Evolutionary conservation across 768 basidiomycete species (phyloP), one percentile per base, ranked within the genome.

Genomic region (Clitopilus passeckerianus): DNA sequence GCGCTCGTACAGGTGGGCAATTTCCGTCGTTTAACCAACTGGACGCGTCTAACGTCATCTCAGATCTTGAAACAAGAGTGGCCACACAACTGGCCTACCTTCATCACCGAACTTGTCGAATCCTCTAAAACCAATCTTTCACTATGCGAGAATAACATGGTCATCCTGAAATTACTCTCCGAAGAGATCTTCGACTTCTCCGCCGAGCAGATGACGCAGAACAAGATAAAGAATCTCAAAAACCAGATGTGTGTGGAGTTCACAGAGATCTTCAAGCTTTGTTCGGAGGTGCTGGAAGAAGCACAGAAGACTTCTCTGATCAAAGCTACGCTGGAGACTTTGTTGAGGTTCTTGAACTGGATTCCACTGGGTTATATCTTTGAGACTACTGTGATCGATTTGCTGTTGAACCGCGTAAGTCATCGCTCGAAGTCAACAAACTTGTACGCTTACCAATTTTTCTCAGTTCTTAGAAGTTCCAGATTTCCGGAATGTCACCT

Each of bases 31-130:
- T 44, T 61, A 34, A 59, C 15, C 60, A 10, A 33, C 62, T 20
- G 50, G n/a, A 41, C n/a, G 50, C 60, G 56, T 60, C 67, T 61
- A 18, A 56, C 53, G 55, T 6, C 59, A 41, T 23, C 20, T 68
- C n/a, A 99, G 95, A 97, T 99, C 61, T 79, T 99, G 64, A 99
- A 98, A 75, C 97, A 98, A 79, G 97, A 98, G 72, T 99, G 97
- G 97, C 96, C 96, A 23, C 93, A 97, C 71, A 95, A 97, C 68
- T 99, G 97, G 97, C 95, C 96, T 33, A 91, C 84, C 20, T 98
- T 98, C 79, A 97, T 98, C 67, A 87, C 91, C 10, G 95, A 98
- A 73, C 91, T 98, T 52, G 95, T 98, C 60, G 90, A 95, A 65
- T 97, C 96, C 7, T 98, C 96, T 46, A 96, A 96, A 74, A 93